Evolutionary conservation across 2,329 filamentous ascomycete genomes (phyloP), one percentile per base, ranked within the genome.

Genomic region (Pseudogymnoascus destructans): DNA sequence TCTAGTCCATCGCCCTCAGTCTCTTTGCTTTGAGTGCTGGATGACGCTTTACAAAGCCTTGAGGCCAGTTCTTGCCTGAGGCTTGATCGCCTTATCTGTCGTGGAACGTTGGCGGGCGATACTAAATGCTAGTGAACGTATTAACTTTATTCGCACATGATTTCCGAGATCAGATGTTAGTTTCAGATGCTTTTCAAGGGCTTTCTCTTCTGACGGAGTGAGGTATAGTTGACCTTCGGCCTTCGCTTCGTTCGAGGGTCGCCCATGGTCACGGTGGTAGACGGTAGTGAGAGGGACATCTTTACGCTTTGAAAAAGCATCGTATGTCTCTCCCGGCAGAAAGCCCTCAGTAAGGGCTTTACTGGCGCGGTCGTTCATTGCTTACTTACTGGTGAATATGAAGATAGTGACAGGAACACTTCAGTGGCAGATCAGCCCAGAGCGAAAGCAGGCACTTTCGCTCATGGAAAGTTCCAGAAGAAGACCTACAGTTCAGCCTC

Each of bases 221-320:
- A 69, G 67, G 58, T 68, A 70, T 63, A 64, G 64, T 64, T 68
- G 58, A 61, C 59, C 32, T 60, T 67, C 21, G 63, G 63, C 67
- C 61, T 69, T 68, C 33, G 62, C 60, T 61, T 69, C 59, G 58
- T 33, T 65, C 25, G 64, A 70, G 40, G 15, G 65, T 52, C 65
- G 65, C 15, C 67, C 64, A 27, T 58, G 61, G 38, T 57, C 61
- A 62, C 65, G 61, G 57, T 64, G 30, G 58, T 64, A 57, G 19
- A 70, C 60, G 27, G 66, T 68, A 60, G 60, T 60, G 42, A 58
- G 59, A 60, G 66, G 62, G 36, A 67, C 64, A n/a, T 59, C 55
- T 10, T 60, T 58, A 33, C 60, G 55, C 10, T 36, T 36, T 36
- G n/a, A n/a, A n/a, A n/a, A n/a, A n/a, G n/a, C n/a, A n/a, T n/a